A percentile compares a stretch with the other conserved stretches of the same genome.
These are phyloP conservation scores for Lactifluus echinatus DNA, from an alignment of 768 basidiomycete species.

Conservation along the genomic window DNA sequence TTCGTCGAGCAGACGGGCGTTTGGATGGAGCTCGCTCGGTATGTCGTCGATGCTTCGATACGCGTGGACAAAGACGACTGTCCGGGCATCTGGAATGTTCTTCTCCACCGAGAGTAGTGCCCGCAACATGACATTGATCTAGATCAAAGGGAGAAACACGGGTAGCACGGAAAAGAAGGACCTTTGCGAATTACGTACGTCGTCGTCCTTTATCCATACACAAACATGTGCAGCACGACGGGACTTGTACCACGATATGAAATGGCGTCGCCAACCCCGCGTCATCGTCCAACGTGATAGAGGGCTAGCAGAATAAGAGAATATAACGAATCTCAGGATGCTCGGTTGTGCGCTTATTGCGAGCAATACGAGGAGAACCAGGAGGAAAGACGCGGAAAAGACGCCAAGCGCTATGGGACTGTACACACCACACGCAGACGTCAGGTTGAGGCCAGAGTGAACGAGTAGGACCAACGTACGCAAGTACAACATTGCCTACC, in stretches of 20 bases:
- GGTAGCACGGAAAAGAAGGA: background rate
- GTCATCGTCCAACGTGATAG: slow-evolving; percentile 7
- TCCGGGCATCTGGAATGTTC: slow-evolving; percentile 18
- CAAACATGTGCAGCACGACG: slow-evolving; percentile 15
- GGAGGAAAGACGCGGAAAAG: slow-evolving; percentile 12
- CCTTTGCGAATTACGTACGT: slow-evolving; percentile 4
- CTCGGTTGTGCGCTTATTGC: slow-evolving; percentile 12
- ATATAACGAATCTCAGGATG: slow-evolving; percentile 5
- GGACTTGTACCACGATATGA: slow-evolving; percentile 14
- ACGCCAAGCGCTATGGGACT: slow-evolving; percentile 18
- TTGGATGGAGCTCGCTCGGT: slow-evolving; percentile 20
- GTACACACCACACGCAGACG: background rate
- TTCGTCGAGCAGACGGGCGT: slow-evolving; percentile 20
- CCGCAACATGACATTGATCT: slow-evolving; percentile 20
- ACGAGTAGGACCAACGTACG: background rate
- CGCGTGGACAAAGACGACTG: slow-evolving; percentile 18
- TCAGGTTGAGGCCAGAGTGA: background rate
- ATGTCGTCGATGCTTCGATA: slow-evolving; percentile 13
- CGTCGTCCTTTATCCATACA: slow-evolving; percentile 21
- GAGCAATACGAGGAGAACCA: slow-evolving; percentile 8
- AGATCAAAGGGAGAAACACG: background rate
- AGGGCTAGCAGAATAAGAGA: slow-evolving; percentile 6
- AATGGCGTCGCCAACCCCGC: background rate
- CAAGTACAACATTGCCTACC: slow-evolving; percentile 17
- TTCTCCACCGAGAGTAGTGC: slow-evolving; percentile 17